Evolutionary conservation across 106 monocot genomes (phyloP).

Genomic region (Iris macrosiphon): DNA sequence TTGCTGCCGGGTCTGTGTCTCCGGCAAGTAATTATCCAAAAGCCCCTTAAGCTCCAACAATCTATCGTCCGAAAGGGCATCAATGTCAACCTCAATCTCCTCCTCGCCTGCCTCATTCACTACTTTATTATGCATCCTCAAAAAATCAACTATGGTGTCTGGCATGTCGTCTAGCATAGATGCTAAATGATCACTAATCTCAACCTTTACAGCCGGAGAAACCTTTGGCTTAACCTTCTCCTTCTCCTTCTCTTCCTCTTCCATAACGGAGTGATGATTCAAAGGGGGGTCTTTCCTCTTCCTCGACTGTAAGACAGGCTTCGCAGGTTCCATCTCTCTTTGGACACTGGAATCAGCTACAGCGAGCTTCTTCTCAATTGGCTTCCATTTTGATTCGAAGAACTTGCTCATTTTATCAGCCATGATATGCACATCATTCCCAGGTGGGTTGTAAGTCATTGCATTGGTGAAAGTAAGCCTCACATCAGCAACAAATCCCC

Average conservation of each 20-base stretch:
- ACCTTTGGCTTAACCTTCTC: constrained; percentile 3
- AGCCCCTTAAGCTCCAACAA: constrained; percentile 53
- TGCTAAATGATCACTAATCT: constrained; percentile 34
- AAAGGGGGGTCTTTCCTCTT: constrained; percentile 36
- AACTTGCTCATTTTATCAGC: constrained; percentile 49
- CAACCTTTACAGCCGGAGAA: constrained; percentile 34
- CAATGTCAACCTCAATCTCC: constrained; percentile 79
- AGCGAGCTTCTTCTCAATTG: constrained; percentile 56
- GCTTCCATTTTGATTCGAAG: constrained; percentile 83
- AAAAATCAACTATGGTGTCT: constrained; percentile 44
- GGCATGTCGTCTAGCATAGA: constrained; percentile 40
- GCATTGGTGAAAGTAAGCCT: constrained; percentile 84
- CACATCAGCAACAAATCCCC: constrained; percentile 70
- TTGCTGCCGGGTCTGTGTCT: constrained; percentile 6
- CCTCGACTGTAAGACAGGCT: constrained; percentile 29
- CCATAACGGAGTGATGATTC: no score
- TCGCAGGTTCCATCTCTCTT: constrained; percentile 15
- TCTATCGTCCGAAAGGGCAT: constrained; percentile 41
- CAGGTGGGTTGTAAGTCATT: constrained; percentile 67
- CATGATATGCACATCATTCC: constrained; percentile 78
- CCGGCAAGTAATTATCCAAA: constrained; percentile 41
- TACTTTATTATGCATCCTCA: constrained; percentile 26
- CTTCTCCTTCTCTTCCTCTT: constrained; percentile 6
- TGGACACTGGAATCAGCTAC: constrained; percentile 20
- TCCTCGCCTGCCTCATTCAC: constrained; percentile 22